These are phyloP conservation scores for Stachybotrys chartarum DNA, from an alignment of 2,329 filamentous ascomycete species.

Conservation along the genomic window DNA sequence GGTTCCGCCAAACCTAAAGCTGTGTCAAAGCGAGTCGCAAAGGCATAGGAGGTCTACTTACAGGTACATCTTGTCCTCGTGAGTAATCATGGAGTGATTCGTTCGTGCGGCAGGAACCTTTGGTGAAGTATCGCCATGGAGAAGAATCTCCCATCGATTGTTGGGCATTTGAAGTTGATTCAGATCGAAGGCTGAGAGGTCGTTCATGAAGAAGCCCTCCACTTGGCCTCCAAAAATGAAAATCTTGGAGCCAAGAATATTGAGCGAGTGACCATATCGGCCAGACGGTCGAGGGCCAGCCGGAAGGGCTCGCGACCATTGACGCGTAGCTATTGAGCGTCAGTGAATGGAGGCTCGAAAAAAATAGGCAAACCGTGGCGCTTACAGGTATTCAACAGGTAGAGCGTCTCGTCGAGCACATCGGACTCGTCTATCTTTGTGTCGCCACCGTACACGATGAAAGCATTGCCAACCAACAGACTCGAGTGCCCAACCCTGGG, in stretches of 20 bases:
- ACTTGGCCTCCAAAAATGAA: constrained; percentile 98
- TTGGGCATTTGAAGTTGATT: constrained; percentile 87
- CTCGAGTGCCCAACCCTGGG: constrained; percentile 92
- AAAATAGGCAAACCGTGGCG: constrained; percentile 8
- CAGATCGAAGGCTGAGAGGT: constrained; percentile 88
- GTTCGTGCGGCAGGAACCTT: constrained; percentile 78
- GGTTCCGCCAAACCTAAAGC: constrained; percentile 81
- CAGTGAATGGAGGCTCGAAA: constrained; percentile 4
- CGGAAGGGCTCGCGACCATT: constrained; percentile 93
- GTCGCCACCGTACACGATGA: constrained; percentile 97
- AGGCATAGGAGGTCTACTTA: constrained; percentile 35
- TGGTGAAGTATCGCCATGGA: constrained; percentile 50
- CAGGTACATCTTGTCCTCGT: constrained; percentile 89
- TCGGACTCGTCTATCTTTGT: constrained; percentile 95
- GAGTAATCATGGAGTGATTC: constrained; percentile 89
- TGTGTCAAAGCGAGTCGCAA: constrained; percentile 5
- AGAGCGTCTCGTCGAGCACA: constrained; percentile 87
- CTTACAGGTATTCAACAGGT: constrained; percentile 95
- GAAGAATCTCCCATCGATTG: constrained; percentile 92
- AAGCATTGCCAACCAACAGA: constrained; percentile 92
- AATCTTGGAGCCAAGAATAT: constrained; percentile 93
- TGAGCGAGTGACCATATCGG: constrained; percentile 91
- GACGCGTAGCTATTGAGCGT: constrained; percentile 62
- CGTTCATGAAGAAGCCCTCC: constrained; percentile 97
- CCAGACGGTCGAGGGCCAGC: constrained; percentile 79